These are phyloP conservation scores for Phytophthora kernoviae DNA, from an alignment of 352 stramenopile genomes.

Conservation along the genomic window DNA sequence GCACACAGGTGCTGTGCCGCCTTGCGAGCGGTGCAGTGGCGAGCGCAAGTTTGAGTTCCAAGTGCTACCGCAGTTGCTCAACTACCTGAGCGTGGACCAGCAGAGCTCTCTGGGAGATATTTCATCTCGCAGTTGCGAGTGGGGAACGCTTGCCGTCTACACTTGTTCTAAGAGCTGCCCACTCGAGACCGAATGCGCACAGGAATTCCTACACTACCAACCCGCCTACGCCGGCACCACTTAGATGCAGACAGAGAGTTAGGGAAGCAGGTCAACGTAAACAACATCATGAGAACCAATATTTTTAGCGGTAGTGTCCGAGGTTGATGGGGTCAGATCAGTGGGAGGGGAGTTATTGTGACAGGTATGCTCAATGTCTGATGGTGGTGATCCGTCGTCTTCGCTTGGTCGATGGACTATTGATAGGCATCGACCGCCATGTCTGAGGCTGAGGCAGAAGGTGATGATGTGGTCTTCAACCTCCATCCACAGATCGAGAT, in stretches of 20 bases:
- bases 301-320: constrained; percentile 28
- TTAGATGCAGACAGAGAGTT: constrained; percentile 7
- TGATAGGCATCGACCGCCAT: constrained; percentile 24
- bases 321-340: no score
- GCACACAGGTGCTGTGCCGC: constrained; percentile 48
- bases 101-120: constrained; percentile 61
- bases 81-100: constrained; percentile 89
- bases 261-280: constrained; percentile 11
- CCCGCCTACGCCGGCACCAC: constrained; percentile 56
- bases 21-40: constrained; percentile 82
- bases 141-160: constrained; percentile 92
- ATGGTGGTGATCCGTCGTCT: constrained; percentile 29
- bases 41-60: constrained; percentile 94
- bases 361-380: constrained; percentile 24
- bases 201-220: constrained; percentile 86
- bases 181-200: constrained; percentile 47
- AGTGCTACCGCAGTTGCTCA: constrained; percentile 94
- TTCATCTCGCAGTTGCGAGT: constrained; percentile 80
- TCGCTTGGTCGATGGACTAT: constrained; percentile 19
- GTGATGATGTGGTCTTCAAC: constrained; percentile 7
- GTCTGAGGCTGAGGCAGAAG: constrained; percentile 6
- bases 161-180: constrained; percentile 92
- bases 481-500: constrained; percentile 6
- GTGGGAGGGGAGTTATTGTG: no score
- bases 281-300: constrained; percentile 24